These are phyloP conservation scores for Candida dubliniensis DNA, from an alignment of 1,139 yeast genomes.

Conservation along the genomic window DNA sequence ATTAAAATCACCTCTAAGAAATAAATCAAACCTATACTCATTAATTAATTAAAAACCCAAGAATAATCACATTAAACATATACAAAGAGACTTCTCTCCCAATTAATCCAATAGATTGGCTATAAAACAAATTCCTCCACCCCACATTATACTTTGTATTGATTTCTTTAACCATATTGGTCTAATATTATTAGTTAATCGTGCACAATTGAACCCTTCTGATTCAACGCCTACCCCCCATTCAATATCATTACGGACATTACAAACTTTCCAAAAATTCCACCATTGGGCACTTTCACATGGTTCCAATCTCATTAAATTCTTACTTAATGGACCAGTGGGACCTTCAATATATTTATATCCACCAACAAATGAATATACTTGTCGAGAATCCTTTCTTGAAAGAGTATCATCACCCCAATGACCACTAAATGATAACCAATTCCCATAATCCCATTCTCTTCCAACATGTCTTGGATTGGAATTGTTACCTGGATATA, in stretches of 20 bases:
- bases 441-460: slow-evolving; percentile 66
- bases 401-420: slow-evolving; percentile 88
- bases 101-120: slow-evolving; percentile 46
- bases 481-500: slow-evolving; percentile 41
- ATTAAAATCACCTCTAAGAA: too few relatives aligned
- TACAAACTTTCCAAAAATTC: slow-evolving; percentile 77
- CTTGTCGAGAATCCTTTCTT: slow-evolving; percentile 72
- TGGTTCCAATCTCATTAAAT: slow-evolving; percentile 63
- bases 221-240: slow-evolving; percentile 89
- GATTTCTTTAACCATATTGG: slow-evolving; percentile 49
- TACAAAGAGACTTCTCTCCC: background rate
- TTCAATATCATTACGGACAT: slow-evolving; percentile 67
- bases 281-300: slow-evolving; percentile 90
- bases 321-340: slow-evolving; percentile 80
- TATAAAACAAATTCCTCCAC: slow-evolving; percentile 65
- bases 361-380: slow-evolving; percentile 78
- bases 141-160: slow-evolving; percentile 62
- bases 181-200: slow-evolving; percentile 50
- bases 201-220: slow-evolving; percentile 73
- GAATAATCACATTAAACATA: background rate
- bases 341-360: slow-evolving; percentile 93
- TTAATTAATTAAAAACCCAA: background rate
- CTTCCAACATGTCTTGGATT: slow-evolving; percentile 50
- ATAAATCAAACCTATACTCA: too few relatives aligned
- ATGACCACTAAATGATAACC: slow-evolving; percentile 78